Percentiles rank a stretch among this genome's conserved stretches.
Conservation (phyloP, 768 basidiomycete species). For the Dendrothele bispora region DNA sequence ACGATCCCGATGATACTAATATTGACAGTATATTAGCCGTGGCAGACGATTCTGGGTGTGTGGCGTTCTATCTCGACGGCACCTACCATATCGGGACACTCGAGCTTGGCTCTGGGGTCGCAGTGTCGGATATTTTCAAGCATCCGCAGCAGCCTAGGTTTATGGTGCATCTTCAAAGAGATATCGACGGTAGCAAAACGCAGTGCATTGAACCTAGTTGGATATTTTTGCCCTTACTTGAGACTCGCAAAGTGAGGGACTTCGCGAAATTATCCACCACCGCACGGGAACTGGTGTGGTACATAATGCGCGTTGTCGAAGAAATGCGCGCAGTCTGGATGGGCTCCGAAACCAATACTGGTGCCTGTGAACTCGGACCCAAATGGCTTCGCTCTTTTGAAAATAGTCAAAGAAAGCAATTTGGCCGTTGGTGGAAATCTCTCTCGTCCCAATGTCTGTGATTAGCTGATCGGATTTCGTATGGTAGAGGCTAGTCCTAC, state of each 20-base stretch:
- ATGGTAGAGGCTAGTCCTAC: constrained; percentile 57
- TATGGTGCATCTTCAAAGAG: constrained; percentile 42
- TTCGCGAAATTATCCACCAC: constrained; percentile 71
- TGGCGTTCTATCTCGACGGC: constrained; percentile 75
- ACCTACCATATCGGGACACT: constrained; percentile 68
- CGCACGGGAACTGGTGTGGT: constrained; percentile 71
- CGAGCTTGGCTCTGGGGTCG: constrained; percentile 26
- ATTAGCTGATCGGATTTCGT: constrained; percentile 12
- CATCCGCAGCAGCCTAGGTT: constrained; percentile 47
- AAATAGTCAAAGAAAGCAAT: constrained; percentile 61
- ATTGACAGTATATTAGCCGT: constrained; percentile 65
- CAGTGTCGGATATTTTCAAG: constrained; percentile 45
- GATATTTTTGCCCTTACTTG: constrained; percentile 59
- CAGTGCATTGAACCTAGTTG: constrained; percentile 39
- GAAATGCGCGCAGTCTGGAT: constrained; percentile 77
- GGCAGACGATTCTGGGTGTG: constrained; percentile 54
- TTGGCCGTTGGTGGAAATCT: constrained; percentile 50
- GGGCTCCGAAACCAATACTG: constrained; percentile 62
- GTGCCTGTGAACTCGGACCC: constrained; percentile 71
- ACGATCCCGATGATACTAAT: constrained; percentile 53
- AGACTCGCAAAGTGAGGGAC: constrained; percentile 56
- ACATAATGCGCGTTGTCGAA: constrained; percentile 64
- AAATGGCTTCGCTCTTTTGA: constrained; percentile 73
- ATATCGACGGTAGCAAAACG: constrained; percentile 19
- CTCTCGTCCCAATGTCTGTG: constrained; percentile 3